Evolutionary conservation across 2,329 filamentous ascomycete species (phyloP), one percentile per base, ranked within the genome.

Genomic region (Mariannaea sp.): DNA sequence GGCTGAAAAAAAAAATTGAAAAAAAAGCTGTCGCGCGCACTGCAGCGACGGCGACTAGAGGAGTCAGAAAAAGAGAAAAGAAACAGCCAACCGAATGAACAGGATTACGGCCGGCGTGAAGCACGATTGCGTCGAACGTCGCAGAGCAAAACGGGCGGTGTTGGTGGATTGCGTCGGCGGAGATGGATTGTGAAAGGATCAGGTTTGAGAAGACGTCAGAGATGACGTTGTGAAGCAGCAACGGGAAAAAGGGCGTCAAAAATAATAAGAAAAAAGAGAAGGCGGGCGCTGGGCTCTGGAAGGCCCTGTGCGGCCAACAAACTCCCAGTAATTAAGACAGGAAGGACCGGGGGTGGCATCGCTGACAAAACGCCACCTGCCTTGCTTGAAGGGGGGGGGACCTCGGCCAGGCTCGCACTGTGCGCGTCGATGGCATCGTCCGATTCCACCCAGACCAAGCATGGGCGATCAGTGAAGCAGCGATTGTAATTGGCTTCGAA

Each of bases 131-230:
- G 53, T 56, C 58, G 39, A 49, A 44, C 46, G 38, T 54, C 55
- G 55, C 59, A 53, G 55, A 56, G 42, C 58, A 54, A 56, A 66
- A 56, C 58, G 63, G n/a, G 63, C 60, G 59, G 59, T 65, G 56
- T 56, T 58, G 63, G 61, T 63, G 62, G 61, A 67, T 66, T 69
- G 68, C 65, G 64, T 64, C 57, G 66, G 63, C 57, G 64, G 58
- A 60, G 67, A 68, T 60, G 42, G 62, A 68, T 68, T 68, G 67
- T 70, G 67, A 69, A 70, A 71, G 64, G 65, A 67, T 68, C 65
- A 70, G 66, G 66, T 69, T 68, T 64, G 68, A 65, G 68, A 75
- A 76, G 73, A 76, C 74, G 74, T 76, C 74, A 76, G 74, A 75
- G 74, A 76, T 76, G 74, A 76, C 74, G 74, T 76, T 76, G 72